Base-by-base conservation (phyloP, 1,139 yeast species). In the Suhomyces coccinellae region DNA sequence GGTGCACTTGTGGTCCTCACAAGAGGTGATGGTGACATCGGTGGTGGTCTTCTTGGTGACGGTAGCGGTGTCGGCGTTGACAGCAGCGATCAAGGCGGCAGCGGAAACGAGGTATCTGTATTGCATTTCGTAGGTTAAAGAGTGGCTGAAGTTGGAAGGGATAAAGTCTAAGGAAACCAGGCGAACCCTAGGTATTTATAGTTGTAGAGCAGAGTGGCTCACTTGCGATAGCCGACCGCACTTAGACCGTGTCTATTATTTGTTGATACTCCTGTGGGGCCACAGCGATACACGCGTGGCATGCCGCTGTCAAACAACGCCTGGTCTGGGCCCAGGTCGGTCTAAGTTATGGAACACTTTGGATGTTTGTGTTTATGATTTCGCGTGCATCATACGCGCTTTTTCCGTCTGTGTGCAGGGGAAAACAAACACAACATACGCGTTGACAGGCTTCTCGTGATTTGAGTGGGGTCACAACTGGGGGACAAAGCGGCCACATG, bases 11-110 rank as follows among this genome's bases (percentile, higher is more conserved):
- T 71, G 52, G 53, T 70, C 65, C 34, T 70, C 55, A 58, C 78
- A 73, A 38, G 72, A 63, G 47, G 77, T 72, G 62, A 73, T 63
- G 55, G 78, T 73, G 47, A 64, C 71, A 45, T 63, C 68, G 46
- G 69, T 65, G 53, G 75, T 67, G 54, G 53, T 47, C 51, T 52
- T 43, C 24, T 66, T 57, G 48, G 77, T 71, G 52, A 69, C 73
- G 43, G 73, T 69, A 41, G 40, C 50, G 27, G 51, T 26, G n/a
- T 12, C 45, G 34, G 51, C 51, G 40, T 55, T 53, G 41, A 59
- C 43, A 32, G 56, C 59, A 43, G 57, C 53, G 36, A 66, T 53
- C 43, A 52, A 55, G 36, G 71, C 57, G 52, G 73, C 61, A 50
- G 72, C 68, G 54, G 64, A 53, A 52, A 66, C 51, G 47, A 65